These are phyloP conservation scores for Aspergillus hiratsukae DNA, from an alignment of 2,329 filamentous ascomycete genomes.

Conservation along the genomic window DNA sequence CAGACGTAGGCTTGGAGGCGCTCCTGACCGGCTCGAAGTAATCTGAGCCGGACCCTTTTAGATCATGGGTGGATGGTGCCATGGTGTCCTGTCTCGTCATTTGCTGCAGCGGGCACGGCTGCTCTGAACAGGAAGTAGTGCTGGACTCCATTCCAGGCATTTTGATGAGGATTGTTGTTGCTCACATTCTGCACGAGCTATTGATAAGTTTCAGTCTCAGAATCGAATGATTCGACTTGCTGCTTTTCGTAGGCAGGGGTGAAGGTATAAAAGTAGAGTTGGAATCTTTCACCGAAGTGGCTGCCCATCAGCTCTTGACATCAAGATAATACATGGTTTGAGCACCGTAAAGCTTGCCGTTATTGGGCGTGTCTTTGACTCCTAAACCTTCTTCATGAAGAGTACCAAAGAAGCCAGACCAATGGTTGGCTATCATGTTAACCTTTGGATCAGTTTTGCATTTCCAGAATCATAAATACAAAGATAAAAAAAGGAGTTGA, in stretches of 20 bases:
- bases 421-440: too few relatives aligned
- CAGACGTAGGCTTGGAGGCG: not conserved
- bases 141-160: too few relatives aligned
- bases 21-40: not conserved
- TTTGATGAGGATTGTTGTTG: too few relatives aligned
- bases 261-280: not conserved
- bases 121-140: not conserved
- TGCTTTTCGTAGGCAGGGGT: too few relatives aligned
- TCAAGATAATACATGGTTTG: not conserved
- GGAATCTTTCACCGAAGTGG: not conserved
- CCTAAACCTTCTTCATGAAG: too few relatives aligned
- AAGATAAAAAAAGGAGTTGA: too few relatives aligned
- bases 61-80: not conserved
- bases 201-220: not conserved
- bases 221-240: not conserved
- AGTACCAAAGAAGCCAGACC: too few relatives aligned
- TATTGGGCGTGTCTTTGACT: too few relatives aligned
- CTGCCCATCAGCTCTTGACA: not conserved
- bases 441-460: too few relatives aligned
- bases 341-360: too few relatives aligned
- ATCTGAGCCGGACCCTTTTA: not conserved
- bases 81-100: not conserved
- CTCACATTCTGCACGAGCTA: not conserved
- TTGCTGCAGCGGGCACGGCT: not conserved
- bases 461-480: too few relatives aligned